phyloP scores from a whole-genome alignment of 2,329 filamentous ascomycete species.

The Aspergillus viridinutans region DNA sequence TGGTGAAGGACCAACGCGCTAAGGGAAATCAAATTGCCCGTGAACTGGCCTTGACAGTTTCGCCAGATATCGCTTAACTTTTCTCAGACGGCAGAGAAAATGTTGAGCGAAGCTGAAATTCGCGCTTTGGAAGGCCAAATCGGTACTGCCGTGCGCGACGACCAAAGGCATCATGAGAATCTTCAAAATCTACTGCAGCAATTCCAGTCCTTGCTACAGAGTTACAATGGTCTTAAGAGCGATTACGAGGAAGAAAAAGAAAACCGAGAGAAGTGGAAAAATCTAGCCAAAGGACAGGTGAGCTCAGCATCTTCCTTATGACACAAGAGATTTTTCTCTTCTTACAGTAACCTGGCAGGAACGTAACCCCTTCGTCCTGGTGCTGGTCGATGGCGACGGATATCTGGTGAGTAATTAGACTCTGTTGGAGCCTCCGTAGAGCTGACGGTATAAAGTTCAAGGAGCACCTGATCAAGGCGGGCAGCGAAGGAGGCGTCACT shows the following conservation, averaged over 20 bases:
- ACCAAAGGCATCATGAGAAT: conserved; percentile 27
- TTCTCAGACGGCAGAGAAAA: background rate
- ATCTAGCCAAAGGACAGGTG: conserved; percentile 45
- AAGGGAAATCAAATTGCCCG: too few relatives aligned
- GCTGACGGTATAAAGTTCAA: conserved; percentile 58
- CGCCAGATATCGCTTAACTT: too few relatives aligned
- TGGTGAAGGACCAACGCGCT: too few relatives aligned
- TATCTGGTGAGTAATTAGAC: conserved; percentile 38
- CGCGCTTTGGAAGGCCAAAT: conserved; percentile 11
- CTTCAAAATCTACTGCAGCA: conserved; percentile 34
- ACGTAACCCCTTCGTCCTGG: conserved; percentile 56
- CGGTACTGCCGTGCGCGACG: conserved; percentile 14
- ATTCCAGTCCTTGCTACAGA: conserved; percentile 47
- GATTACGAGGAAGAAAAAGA: conserved; percentile 57
- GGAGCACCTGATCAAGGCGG: conserved; percentile 46
- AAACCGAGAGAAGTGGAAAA: conserved; percentile 53
- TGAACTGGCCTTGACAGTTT: too few relatives aligned
- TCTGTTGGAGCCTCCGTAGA: background rate
- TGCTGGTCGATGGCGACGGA: conserved; percentile 60
- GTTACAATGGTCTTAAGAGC: conserved; percentile 53
- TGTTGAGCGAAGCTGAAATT: conserved; percentile 19
- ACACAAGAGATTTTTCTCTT: background rate
- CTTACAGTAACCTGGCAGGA: conserved; percentile 28
- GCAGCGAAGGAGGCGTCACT: conserved; percentile 52
- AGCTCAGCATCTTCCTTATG: background rate